A percentile compares a stretch with the other conserved stretches of the same genome.
Evolutionary conservation across 768 basidiomycete genomes (phyloP).

Genomic region (Multifurca ochricompacta): DNA sequence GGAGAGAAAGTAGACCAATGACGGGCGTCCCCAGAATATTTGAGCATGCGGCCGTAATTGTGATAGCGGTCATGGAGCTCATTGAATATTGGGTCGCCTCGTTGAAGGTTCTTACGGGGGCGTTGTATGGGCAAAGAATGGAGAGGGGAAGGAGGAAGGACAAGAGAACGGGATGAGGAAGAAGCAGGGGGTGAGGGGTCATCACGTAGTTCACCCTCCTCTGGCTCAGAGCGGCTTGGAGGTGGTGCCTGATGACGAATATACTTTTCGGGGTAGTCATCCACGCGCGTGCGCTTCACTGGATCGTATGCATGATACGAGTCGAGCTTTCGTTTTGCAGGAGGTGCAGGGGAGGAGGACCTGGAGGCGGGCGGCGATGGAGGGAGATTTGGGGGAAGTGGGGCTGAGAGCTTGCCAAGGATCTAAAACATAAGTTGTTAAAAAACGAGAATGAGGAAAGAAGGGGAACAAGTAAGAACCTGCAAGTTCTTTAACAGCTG

Average conservation of each 20-base stretch:
- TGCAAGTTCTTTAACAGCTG: conserved; percentile 36
- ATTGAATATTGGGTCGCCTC: conserved; percentile 45
- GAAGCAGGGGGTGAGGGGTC: conserved; percentile 24
- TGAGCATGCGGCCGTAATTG: conserved; percentile 60
- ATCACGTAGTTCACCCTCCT: conserved; percentile 42
- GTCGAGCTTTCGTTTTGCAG: conserved; percentile 34
- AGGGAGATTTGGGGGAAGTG: conserved; percentile 38
- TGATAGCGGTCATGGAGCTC: conserved; percentile 64
- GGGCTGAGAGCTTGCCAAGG: conserved; percentile 32
- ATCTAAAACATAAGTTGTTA: conserved; percentile 27
- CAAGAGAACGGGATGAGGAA: conserved; percentile 18
- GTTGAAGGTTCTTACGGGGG: conserved; percentile 46
- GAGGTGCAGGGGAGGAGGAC: conserved; percentile 34
- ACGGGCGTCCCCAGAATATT: conserved; percentile 77
- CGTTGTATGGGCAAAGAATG: conserved; percentile 52
- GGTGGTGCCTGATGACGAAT: conserved; percentile 22
- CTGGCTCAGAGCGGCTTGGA: conserved; percentile 34
- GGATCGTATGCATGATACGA: conserved; percentile 17
- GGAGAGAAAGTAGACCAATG: conserved; percentile 68
- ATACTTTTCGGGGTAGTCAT: conserved; percentile 26
- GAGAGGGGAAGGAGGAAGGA: conserved; percentile 26
- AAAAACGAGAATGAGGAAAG: conserved; percentile 8
- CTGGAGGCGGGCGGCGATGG: conserved; percentile 40
- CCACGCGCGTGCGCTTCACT: conserved; percentile 25
- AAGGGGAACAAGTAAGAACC: conserved; percentile 25